These are phyloP conservation scores for Dissoconium aciculare DNA, from an alignment of 2,329 filamentous ascomycete species.

Conservation along the genomic window DNA sequence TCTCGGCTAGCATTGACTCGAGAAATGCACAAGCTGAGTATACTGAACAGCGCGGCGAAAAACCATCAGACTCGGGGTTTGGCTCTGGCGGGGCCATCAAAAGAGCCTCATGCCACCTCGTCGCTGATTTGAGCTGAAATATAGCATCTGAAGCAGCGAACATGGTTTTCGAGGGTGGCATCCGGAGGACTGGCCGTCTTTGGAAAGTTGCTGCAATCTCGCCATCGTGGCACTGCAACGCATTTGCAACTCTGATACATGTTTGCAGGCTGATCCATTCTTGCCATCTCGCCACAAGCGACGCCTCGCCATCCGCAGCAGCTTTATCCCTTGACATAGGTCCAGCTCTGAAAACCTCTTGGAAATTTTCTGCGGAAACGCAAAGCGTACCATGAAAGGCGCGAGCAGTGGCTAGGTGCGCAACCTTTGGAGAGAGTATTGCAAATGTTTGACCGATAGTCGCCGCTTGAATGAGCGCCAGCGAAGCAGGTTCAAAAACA, in stretches of 20 bases:
- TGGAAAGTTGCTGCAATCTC: slow-evolving; percentile 4
- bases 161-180: slow-evolving; percentile 1
- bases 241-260: slow-evolving; percentile 2
- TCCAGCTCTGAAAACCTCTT: not conserved
- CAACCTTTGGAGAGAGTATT: slow-evolving; percentile 2
- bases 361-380: slow-evolving; percentile 1
- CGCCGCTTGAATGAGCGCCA: slow-evolving; percentile 5
- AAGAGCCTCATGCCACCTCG: slow-evolving; percentile 2
- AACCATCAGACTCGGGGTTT: not conserved
- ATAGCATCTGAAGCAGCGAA: slow-evolving; percentile 1
- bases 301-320: too few relatives aligned
- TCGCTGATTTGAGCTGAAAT: slow-evolving; percentile 2
- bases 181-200: not conserved
- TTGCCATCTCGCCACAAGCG: slow-evolving; percentile 2
- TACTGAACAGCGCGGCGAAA: slow-evolving; percentile 1
- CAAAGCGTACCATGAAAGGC: slow-evolving; percentile 4
- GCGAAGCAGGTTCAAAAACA: not conserved
- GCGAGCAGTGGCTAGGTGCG: slow-evolving; percentile 4
- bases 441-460: slow-evolving; percentile 5
- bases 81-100: not conserved
- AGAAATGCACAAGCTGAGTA: slow-evolving; percentile 2
- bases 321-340: not conserved
- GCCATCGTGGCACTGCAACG: slow-evolving; percentile 3
- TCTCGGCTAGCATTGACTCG: slow-evolving; percentile 3
- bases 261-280: slow-evolving; percentile 3